Base-by-base conservation (phyloP, 2,329 filamentous ascomycete species). In the Penicillium sp. region DNA sequence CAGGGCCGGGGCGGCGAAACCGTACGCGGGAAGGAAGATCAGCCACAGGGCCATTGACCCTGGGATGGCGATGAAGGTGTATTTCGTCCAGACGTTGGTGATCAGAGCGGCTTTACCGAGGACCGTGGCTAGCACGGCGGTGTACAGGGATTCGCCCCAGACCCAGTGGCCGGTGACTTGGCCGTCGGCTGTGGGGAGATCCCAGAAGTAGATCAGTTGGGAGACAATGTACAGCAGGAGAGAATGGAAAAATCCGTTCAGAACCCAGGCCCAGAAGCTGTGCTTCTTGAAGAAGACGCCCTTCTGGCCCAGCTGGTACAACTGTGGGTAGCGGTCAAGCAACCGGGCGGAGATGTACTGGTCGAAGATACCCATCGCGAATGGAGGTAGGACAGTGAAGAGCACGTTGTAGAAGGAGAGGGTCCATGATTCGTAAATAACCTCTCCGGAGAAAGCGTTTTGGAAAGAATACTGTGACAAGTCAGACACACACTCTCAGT, bases 321-420 rank as follows among this genome's bases (percentile, higher is more conserved):
- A 81, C 69, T 99, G 95, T 11, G 93, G 93, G 68, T 99, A 99
- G 25, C 93, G 84, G 71, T 99, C 93, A 11, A 99, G 79, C 18
- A 99, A 77, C 19, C 93, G 85, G 6, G 95, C 93, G 35, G 90
- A 95, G 64, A 99, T 90, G 72, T 95, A 97, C 68, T 99, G 95
- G 69, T 99, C 95, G 57, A 96, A 89, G 56, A 99, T 95, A 61
- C 93, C 93, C 65, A 99, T 86, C 1, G 89, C 92, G 52, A 99
- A 86, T 1, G 93, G 93, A 13, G 93, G 93, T 14, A 96, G 77
- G 16, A 95, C 87, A 0, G 93, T 99, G 75, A 95, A 99, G 69
- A 99, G 87, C 69, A 99, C 90, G 76, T 99, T 99, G 79, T 96
- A 99, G 75, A 97, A 95, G 7, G 92, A 95, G n/a, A 99, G 77